Percentiles rank a stretch among this genome's conserved stretches.
Conservation (phyloP, 202 grass and related monocot genomes). For the Setaria italica region DNA sequence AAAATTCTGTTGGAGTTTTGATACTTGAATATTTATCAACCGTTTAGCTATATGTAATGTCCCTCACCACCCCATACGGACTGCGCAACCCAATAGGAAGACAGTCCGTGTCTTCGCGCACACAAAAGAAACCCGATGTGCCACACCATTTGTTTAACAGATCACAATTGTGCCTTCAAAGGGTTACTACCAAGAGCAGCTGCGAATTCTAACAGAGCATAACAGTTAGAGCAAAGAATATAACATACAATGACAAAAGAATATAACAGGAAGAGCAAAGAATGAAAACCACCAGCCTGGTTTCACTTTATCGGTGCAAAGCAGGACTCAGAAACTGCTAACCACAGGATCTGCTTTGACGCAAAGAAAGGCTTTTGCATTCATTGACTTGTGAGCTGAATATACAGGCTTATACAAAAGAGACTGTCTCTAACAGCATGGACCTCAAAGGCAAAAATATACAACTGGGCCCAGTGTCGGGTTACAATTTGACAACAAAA, state of each 20-base stretch:
- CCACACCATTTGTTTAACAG: too few species aligned
- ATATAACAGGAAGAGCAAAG: background rate
- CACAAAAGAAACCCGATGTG: too few species aligned
- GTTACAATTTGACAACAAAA: slow-evolving; percentile 50
- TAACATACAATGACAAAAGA: too few species aligned
- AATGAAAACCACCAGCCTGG: background rate
- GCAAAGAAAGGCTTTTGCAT: slow-evolving; percentile 49
- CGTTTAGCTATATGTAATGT: too few species aligned
- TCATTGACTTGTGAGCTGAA: slow-evolving; percentile 56
- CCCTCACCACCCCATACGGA: too few species aligned
- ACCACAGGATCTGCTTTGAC: background rate
- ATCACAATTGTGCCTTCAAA: too few species aligned
- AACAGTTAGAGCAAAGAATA: background rate
- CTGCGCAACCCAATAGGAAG: too few species aligned
- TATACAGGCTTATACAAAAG: slow-evolving; percentile 57
- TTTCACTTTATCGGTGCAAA: background rate
- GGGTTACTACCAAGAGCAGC: background rate
- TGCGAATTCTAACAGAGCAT: background rate
- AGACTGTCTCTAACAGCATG: slow-evolving; percentile 44
- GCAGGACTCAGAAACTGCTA: background rate
- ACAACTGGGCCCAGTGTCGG: slow-evolving; percentile 53
- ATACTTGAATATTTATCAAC: too few species aligned
- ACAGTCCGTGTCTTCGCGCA: too few species aligned
- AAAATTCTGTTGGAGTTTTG: too few species aligned
- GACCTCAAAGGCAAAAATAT: slow-evolving; percentile 53